A percentile compares a stretch with the other conserved stretches of the same genome.
phyloP scores from a whole-genome alignment of 208 protist species.

The Trypanosoma caninum region DNA sequence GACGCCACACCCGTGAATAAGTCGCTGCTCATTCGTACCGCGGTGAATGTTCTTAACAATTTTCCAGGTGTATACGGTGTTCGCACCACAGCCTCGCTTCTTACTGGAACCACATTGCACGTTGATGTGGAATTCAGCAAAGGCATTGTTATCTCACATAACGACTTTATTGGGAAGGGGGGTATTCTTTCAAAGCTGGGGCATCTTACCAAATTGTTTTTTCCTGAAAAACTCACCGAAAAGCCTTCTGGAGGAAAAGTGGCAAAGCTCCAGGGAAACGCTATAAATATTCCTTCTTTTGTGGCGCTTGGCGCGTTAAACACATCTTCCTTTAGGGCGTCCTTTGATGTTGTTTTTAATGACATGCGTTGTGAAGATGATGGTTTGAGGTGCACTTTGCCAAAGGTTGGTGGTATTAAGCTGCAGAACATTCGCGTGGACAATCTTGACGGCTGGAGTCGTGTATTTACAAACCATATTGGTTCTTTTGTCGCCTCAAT shows the following conservation, averaged over 20 bases:
- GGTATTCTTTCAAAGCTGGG: neutral
- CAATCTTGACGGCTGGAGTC: neutral
- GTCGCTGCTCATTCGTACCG: neutral
- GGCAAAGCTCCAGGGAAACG: neutral
- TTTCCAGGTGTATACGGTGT: neutral
- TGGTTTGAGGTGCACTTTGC: constrained; percentile 1
- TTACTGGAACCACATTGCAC: constrained; percentile 6
- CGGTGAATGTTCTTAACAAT: constrained; percentile 1
- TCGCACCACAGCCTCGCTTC: neutral
- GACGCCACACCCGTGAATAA: neutral
- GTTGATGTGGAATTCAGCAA: neutral
- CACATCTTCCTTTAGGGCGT: neutral
- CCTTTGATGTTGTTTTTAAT: neutral
- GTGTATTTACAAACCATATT: neutral
- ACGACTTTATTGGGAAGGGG: neutral
- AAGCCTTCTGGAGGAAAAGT: neutral
- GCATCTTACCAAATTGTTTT: neutral
- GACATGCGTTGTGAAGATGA: neutral
- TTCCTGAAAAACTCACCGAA: neutral
- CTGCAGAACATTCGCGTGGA: neutral
- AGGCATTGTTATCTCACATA: neutral
- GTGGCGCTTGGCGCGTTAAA: neutral
- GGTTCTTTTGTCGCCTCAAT: neutral
- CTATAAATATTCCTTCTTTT: neutral
- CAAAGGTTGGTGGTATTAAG: neutral